Base-by-base conservation (phyloP, 202 grass and related monocot genomes). In the Setaria viridis region DNA sequence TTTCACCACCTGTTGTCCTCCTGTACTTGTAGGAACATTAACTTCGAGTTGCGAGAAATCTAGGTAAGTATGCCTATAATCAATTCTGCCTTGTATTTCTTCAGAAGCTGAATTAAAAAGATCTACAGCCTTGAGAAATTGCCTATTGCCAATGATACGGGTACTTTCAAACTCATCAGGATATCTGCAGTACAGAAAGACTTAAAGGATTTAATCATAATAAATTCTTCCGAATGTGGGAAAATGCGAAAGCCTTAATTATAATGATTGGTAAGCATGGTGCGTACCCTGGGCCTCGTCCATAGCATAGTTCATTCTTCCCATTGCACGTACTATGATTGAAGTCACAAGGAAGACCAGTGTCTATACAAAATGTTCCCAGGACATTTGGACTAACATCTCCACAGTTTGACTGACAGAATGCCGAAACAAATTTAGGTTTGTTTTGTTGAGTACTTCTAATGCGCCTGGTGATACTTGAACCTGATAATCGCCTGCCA, bases 151-250 rank as follows among this genome's bases (percentile, higher is more conserved):
- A 82, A 99, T 99, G 58, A 99, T 83, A 49, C 90, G 87, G 41
- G 97, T 99, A 83, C 97, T 99, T 86, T 96, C 93, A 79, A 99
- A 99, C 86, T 96, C 97, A 81, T 99, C 87, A 70, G 95, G 95
- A 80, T 99, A 93, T 55, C 97, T 99, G 76, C 68, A 90, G 91
- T 50, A 86, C 37, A 46, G 83, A 21, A 14, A 85, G 78, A 54
- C 84, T 59, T 80, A 58, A 55, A 79, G 68, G 15, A 46, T 29
- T 63, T 54, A 50, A 78, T 79, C 37, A 88, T 74, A 59, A 45
- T 63, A 34, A 57, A n/a, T 80, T 84, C 21, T 39, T 56, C 34
- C 48, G 70, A 30, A 79, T 66, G 72, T 67, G 13, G 14, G 57
- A 51, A 48, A 47, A 60, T 72, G 58, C 2, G 15, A 80, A 86